A percentile compares a stretch with the other conserved stretches of the same genome.
These are phyloP conservation scores for Didymella sp. DNA, from an alignment of 2,329 filamentous ascomycete species.

Conservation along the genomic window DNA sequence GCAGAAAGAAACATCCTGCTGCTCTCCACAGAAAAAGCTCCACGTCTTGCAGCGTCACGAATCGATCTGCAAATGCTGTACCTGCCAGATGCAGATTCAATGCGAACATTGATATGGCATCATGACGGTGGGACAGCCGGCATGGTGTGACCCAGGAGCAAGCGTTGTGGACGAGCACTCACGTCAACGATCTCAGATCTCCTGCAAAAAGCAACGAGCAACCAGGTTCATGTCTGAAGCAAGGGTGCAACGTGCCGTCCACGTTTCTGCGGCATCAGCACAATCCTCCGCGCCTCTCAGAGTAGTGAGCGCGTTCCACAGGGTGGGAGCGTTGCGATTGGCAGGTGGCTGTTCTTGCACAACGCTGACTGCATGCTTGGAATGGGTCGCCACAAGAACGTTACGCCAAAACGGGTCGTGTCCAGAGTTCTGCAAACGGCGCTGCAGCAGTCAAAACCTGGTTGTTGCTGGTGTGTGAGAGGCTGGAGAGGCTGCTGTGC, in stretches of 20 bases:
- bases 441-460: constrained; percentile 38
- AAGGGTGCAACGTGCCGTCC: constrained; percentile 48
- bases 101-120: neutral
- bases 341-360: constrained; percentile 22
- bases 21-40: constrained; percentile 1
- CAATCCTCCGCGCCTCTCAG: constrained; percentile 42
- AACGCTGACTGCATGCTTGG: constrained; percentile 25
- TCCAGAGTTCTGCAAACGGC: constrained; percentile 39
- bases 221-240: constrained; percentile 24
- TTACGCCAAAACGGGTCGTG: constrained; percentile 42
- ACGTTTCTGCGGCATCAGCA: constrained; percentile 42
- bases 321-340: constrained; percentile 32
- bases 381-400: constrained; percentile 26
- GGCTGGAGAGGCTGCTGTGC: constrained; percentile 20
- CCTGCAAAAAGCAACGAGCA: constrained; percentile 5
- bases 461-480: constrained; percentile 25
- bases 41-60: constrained; percentile 2
- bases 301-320: constrained; percentile 29
- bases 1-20: constrained; percentile 1
- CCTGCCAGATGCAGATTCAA: constrained; percentile 3
- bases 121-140: neutral
- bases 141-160: neutral
- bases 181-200: constrained; percentile 2
- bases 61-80: constrained; percentile 5
- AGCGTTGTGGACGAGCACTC: constrained; percentile 1